Base-by-base conservation (phyloP, 805 yeast species). In the Candida khao-thaluensis region DNA sequence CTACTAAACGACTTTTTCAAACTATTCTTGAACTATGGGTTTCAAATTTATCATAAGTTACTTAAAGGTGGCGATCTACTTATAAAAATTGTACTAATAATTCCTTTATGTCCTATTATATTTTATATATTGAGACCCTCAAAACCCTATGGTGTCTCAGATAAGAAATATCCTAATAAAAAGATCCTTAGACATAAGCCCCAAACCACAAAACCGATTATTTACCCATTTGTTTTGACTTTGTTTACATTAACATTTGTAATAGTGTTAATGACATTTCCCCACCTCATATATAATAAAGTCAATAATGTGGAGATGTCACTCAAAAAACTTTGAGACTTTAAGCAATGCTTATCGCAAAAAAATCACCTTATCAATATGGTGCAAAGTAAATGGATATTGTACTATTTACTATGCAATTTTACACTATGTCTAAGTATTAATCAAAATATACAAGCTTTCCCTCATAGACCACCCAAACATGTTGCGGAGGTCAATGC, bases 241-340 rank as follows among this genome's bases (percentile, higher is more conserved):
- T n/a, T n/a, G n/a, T n/a, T n/a, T n/a, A n/a, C n/a, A n/a, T n/a
- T n/a, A n/a, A n/a, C n/a, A n/a, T n/a, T n/a, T n/a, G n/a, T n/a
- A n/a, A n/a, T n/a, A n/a, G n/a, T n/a, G n/a, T n/a, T n/a, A n/a
- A n/a, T n/a, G n/a, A n/a, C 26, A 10, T 23, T 23, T 4, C 32
- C 32, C 32, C 32, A 29, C 17, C n/a, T n/a, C n/a, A n/a, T n/a
- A n/a, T n/a, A n/a, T n/a, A n/a, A n/a, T n/a, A n/a, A n/a, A n/a
- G n/a, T n/a, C n/a, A n/a, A n/a, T n/a, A n/a, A 29, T 29, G 32
- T 29, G 32, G 32, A 29, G 32, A 26, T 26, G 29, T 17, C 23
- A 29, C 30, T 7, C 17, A 17, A 11, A 17, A 8, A 17, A 29
- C n/a, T n/a, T n/a, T n/a, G n/a, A n/a, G n/a, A n/a, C n/a, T n/a